Evolutionary conservation across 352 stramenopile genomes (phyloP), one percentile per base, ranked within the genome.

Genomic region (Halophytophthora polymorphica): DNA sequence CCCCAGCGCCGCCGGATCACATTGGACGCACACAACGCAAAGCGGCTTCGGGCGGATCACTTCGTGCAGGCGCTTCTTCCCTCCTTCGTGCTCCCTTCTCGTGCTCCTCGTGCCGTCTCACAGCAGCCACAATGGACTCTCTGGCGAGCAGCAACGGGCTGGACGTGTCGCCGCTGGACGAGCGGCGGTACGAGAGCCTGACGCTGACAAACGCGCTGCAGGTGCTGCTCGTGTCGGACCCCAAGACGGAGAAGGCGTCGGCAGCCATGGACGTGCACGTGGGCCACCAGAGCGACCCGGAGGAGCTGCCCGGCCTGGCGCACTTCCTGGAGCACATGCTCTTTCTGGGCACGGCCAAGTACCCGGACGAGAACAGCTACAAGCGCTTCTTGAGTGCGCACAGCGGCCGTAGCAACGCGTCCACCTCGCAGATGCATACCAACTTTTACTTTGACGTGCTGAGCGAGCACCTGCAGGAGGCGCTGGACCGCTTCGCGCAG

Each of bases 311-410:
- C 1, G 92, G 88, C 2, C 69, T 95, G 22, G 88, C 88, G 17
- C 91, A 98, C 63, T 97, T 96, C 49, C 68, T 98, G 39, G 93
- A 98, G 76, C 94, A 98, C 71, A 98, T 98, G 94, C 77, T 98
- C 15, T 98, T 98, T 62, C 97, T 98, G 88, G 93, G 80, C 6
- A 96, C 80, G 22, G 45, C 55, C 14, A 98, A 98, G 58, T 98
- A 97, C 61, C 93, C 91, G 6, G 80, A 93, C 45, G 93, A 98
- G 56, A 98, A 98, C 66, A 83, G 83, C 45, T 98, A 97, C 58
- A 89, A 97, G 55, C 47, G 70, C 8, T 98, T 94, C 53, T 55
- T 98, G 56, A 93, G 73, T 38, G 59, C 83, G 17, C 78, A 96
- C 38, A 93, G 93, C 29, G 93, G 93, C 19, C 93, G 79, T 52